Evolutionary conservation across 2,329 filamentous ascomycete species (phyloP), one percentile per base, ranked within the genome.

Genomic region (Nemania sp.): DNA sequence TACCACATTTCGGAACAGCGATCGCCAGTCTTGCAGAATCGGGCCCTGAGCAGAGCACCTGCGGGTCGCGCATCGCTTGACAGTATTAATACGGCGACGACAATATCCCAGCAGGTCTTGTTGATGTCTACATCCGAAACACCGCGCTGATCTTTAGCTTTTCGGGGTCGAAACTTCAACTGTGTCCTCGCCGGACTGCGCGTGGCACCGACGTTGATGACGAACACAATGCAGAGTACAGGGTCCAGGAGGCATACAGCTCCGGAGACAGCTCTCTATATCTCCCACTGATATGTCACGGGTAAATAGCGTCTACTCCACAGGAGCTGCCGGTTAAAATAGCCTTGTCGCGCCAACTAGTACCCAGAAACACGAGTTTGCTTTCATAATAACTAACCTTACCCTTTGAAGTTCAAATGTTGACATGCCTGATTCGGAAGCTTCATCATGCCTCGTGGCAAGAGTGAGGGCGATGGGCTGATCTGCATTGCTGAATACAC

Each of bases 301-400:
- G 64, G 51, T 66, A 66, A 66, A 66, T 62, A 26, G n/a, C 51
- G 38, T 56, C 27, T 35, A 51, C 51, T 45, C 38, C 51, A 62
- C 10, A 51, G 26, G 6, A 29, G 24, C 27, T 38, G 26, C 51
- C 43, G 57, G 64, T 41, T 66, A 62, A 66, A 59, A 27, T 51
- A 10, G 38, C 18, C 18, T 38, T 35, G 24, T 24, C 24, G 10
- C 41, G 26, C 43, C 27, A 32, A 26, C 27, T 38, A 24, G 7
- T 8, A 41, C 38, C 26, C 2, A 26, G 55, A 27, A 47, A 53
- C 32, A 45, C 11, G 38, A 41, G 22, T 49, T n/a, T 53, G 27
- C 24, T 32, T 61, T 35, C 32, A 35, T 35, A 11, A 35, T 35
- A 11, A 35, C 32, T 10, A 27, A 35, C 32, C 11, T 35, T 35